Evolutionary conservation across 805 yeast species (phyloP).

Genomic region (Starmerella potacharoeniae): DNA sequence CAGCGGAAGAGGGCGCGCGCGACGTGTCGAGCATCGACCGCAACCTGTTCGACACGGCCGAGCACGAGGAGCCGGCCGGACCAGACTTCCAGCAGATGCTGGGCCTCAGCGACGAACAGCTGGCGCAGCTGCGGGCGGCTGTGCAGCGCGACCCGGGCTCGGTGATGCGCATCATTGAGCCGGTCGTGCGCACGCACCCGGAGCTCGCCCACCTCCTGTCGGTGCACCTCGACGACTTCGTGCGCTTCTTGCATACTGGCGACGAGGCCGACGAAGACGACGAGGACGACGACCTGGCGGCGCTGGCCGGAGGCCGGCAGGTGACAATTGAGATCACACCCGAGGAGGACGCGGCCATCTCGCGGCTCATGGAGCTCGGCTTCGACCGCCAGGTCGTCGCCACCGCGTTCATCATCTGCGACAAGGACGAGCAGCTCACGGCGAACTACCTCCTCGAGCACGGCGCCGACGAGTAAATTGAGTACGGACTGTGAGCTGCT

Average conservation of each 20-base stretch:
- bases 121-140: conserved; percentile 58
- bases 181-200: conserved; percentile 70
- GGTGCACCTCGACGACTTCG: conserved; percentile 73
- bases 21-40: conserved; percentile 26
- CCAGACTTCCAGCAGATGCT: conserved; percentile 28
- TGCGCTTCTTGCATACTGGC: conserved; percentile 53
- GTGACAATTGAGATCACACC: conserved; percentile 44
- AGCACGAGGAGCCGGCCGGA: conserved; percentile 24
- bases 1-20: background rate
- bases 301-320: background rate
- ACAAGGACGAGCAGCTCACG: conserved; percentile 91
- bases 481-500: too few relatives aligned
- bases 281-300: conserved; percentile 30
- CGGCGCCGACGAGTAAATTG: conserved; percentile 23
- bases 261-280: conserved; percentile 33
- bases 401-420: conserved; percentile 95
- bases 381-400: conserved; percentile 78
- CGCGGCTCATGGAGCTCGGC: conserved; percentile 82
- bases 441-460: conserved; percentile 74
- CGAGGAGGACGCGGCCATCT: conserved; percentile 82
- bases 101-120: conserved; percentile 36
- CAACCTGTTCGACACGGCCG: conserved; percentile 33
- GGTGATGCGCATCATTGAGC: conserved; percentile 71
- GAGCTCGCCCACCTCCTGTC: conserved; percentile 48
- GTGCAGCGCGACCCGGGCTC: conserved; percentile 80